Evolutionary conservation across 148 eudicot species (phyloP).

Genomic region (Diospyros lotus): DNA sequence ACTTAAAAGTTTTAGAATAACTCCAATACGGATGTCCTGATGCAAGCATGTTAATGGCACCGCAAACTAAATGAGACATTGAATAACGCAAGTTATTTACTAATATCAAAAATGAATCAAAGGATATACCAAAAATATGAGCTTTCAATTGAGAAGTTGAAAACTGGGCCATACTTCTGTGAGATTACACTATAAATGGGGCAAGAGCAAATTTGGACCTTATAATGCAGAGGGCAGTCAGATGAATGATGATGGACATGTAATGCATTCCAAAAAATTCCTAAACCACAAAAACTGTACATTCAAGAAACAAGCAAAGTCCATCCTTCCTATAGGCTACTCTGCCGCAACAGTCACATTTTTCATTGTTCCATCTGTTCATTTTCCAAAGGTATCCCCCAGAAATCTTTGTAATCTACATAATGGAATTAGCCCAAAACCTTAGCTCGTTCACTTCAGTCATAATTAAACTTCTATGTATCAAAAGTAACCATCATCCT

Average conservation of each 20-base stretch:
- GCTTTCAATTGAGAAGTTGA: not conserved
- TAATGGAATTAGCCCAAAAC: not conserved
- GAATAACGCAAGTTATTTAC: too few species aligned
- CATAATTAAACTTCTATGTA: not conserved
- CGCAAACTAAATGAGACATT: too few species aligned
- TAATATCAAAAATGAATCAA: not conserved
- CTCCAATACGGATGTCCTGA: not conserved
- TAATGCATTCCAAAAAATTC: not conserved
- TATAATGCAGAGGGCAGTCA: slow-evolving; percentile 1
- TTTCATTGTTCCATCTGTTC: not conserved
- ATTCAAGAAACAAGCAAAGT: slow-evolving; percentile 6
- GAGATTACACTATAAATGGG: not conserved
- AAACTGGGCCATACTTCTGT: not conserved
- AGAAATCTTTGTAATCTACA: not conserved
- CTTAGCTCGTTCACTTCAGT: too few species aligned
- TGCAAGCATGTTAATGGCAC: not conserved
- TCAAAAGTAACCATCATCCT: slow-evolving; percentile 30
- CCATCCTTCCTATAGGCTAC: not conserved
- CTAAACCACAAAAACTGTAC: not conserved
- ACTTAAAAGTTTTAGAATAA: not conserved
- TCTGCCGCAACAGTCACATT: not conserved
- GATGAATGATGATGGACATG: not conserved
- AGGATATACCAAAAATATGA: not conserved
- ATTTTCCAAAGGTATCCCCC: not conserved
- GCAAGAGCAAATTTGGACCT: not conserved